Evolutionary conservation across 2,329 filamentous ascomycete genomes (phyloP).

Genomic region (Hymenotorrendiella dingleyae): DNA sequence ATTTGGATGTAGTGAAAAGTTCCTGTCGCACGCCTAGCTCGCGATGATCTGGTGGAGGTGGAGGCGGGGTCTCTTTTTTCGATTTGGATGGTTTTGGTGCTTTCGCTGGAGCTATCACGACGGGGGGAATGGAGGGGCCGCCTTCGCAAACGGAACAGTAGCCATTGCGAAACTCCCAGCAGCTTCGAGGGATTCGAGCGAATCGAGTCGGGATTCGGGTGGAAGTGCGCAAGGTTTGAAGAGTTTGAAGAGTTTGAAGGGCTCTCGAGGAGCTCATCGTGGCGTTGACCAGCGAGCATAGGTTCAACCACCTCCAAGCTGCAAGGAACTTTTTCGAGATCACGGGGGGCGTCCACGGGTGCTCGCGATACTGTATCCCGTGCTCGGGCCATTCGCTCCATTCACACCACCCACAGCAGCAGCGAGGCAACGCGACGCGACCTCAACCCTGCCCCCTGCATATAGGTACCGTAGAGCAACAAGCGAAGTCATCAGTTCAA

Average conservation of each 20-base stretch:
- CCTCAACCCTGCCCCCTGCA: no score
- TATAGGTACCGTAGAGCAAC: no score
- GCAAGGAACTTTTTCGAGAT: background rate
- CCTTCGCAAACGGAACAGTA: constrained; percentile 30
- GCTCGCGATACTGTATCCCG: no score
- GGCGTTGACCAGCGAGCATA: constrained; percentile 3
- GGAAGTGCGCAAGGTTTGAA: constrained; percentile 16
- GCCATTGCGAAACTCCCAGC: constrained; percentile 16
- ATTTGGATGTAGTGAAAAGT: constrained; percentile 71
- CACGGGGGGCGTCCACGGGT: no score
- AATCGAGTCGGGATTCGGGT: constrained; percentile 9
- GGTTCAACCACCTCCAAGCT: background rate
- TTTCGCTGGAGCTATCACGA: no score
- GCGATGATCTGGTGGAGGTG: constrained; percentile 46
- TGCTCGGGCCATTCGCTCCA: no score
- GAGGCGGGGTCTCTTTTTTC: constrained; percentile 11
- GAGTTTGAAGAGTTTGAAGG: constrained; percentile 19
- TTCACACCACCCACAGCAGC: no score
- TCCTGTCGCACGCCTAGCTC: constrained; percentile 60
- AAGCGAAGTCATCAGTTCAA: no score
- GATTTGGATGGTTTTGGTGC: constrained; percentile 10
- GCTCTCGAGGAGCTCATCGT: constrained; percentile 30
- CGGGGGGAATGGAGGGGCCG: constrained; percentile 2
- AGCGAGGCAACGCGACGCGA: no score
- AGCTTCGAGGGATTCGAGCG: constrained; percentile 2